Conservation (phyloP, 805 yeast genomes). For the Candida quercuum region DNA sequence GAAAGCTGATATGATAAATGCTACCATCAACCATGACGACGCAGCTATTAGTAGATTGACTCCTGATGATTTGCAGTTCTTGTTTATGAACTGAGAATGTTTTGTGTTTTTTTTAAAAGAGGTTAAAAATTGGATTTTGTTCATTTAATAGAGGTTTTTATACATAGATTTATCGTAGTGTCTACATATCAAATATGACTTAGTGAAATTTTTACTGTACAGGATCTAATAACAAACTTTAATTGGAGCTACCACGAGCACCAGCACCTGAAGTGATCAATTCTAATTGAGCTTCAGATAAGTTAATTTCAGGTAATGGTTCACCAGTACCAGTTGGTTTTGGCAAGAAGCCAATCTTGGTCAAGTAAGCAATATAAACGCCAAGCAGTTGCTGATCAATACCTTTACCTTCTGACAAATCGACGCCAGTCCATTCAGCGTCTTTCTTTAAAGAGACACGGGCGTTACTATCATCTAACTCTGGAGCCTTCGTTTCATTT, state of each 20-base stretch:
- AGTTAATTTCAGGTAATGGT: constrained; percentile 48
- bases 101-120: too few species aligned
- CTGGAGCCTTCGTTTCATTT: constrained; percentile 89
- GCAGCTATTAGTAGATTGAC: constrained; percentile 84
- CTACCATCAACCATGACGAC: constrained; percentile 90
- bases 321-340: constrained; percentile 43
- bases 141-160: too few species aligned
- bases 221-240: background rate
- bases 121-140: too few species aligned
- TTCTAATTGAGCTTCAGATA: constrained; percentile 52
- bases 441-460: constrained; percentile 62
- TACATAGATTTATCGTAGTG: too few species aligned
- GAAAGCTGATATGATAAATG: constrained; percentile 97
- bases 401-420: constrained; percentile 67
- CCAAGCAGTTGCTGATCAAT: constrained; percentile 65
- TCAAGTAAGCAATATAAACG: constrained; percentile 73
- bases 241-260: constrained; percentile 61
- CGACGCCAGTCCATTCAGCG: constrained; percentile 56
- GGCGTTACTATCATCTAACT: constrained; percentile 84
- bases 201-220: background rate
- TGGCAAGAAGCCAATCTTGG: constrained; percentile 75
- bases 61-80: constrained; percentile 91
- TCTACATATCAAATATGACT: too few species aligned
- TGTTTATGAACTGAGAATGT: constrained; percentile 71
- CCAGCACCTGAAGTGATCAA: constrained; percentile 65